Conservation (phyloP, 2,329 filamentous ascomycete genomes). For the Penicillium griseofulvum region DNA sequence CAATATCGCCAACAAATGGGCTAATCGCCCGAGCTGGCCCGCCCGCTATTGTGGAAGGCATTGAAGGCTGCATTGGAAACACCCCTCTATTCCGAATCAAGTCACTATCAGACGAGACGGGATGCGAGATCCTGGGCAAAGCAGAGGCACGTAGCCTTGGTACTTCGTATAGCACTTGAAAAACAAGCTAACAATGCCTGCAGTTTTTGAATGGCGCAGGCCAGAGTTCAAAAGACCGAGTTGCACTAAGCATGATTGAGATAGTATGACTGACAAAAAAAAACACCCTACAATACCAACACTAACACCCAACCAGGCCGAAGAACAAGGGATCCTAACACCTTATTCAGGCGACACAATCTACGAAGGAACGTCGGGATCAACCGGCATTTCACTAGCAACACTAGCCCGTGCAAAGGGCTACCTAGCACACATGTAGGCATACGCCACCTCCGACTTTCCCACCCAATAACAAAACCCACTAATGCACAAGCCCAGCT, state of each 20-base stretch:
- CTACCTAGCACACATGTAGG: conserved; percentile 83
- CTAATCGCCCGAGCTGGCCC: conserved; percentile 32
- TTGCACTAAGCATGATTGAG: conserved; percentile 85
- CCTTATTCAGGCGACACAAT: conserved; percentile 87
- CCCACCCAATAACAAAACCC: conserved; percentile 2
- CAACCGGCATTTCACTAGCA: conserved; percentile 91
- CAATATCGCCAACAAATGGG: conserved; percentile 8
- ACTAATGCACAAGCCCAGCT: conserved; percentile 45
- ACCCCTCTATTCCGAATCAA: conserved; percentile 85
- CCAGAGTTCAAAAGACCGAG: conserved; percentile 89
- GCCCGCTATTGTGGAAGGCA: conserved; percentile 65
- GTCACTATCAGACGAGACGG: conserved; percentile 80
- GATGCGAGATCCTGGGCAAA: conserved; percentile 87
- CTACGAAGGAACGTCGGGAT: conserved; percentile 96
- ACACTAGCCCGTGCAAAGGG: conserved; percentile 83
- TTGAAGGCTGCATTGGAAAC: conserved; percentile 89
- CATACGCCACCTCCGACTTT: neutral
- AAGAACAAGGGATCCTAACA: conserved; percentile 69
- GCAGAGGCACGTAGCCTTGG: conserved; percentile 62
- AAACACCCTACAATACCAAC: neutral
- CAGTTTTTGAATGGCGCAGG: conserved; percentile 90
- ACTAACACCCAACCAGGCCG: conserved; percentile 57
- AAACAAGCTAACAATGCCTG: neutral
- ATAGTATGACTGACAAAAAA: conserved; percentile 40
- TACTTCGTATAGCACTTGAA: neutral